Conservation (phyloP, 129 eudicot species). For the Ambrosia artemisiifolia region DNA sequence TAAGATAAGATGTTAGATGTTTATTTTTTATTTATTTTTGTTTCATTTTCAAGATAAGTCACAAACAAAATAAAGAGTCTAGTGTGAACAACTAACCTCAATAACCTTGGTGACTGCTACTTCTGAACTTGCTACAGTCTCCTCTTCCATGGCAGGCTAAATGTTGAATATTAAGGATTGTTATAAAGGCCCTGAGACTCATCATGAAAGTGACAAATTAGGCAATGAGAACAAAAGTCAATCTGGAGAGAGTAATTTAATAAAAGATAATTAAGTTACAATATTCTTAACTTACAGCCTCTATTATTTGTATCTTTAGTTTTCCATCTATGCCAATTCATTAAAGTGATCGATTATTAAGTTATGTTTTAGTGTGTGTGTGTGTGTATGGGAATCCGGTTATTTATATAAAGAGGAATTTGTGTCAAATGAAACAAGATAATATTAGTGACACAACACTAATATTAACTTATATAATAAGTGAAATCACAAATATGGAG, state of each 20-base stretch:
- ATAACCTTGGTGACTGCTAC: slow-evolving; percentile 46
- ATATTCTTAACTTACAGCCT: slow-evolving; percentile 7
- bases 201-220: slow-evolving; percentile 7
- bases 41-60: background rate
- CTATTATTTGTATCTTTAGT: slow-evolving; percentile 20
- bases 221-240: slow-evolving; percentile 1
- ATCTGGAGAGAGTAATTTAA: background rate
- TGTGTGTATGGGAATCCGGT: background rate
- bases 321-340: slow-evolving; percentile 12
- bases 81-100: slow-evolving; percentile 37
- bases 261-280: slow-evolving; percentile 19
- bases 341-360: background rate
- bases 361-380: no score
- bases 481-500: no score
- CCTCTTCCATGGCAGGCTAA: slow-evolving; percentile 52
- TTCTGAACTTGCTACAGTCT: slow-evolving; percentile 43
- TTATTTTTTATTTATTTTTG: background rate
- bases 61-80: background rate
- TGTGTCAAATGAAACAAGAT: no score
- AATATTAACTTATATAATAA: no score
- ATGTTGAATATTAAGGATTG: slow-evolving; percentile 9
- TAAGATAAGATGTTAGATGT: background rate
- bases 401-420: no score
- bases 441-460: no score
- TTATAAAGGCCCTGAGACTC: slow-evolving; percentile 11